Base-by-base conservation (phyloP, 208 protist genomes). In the Trypanosoma congolense region DNA sequence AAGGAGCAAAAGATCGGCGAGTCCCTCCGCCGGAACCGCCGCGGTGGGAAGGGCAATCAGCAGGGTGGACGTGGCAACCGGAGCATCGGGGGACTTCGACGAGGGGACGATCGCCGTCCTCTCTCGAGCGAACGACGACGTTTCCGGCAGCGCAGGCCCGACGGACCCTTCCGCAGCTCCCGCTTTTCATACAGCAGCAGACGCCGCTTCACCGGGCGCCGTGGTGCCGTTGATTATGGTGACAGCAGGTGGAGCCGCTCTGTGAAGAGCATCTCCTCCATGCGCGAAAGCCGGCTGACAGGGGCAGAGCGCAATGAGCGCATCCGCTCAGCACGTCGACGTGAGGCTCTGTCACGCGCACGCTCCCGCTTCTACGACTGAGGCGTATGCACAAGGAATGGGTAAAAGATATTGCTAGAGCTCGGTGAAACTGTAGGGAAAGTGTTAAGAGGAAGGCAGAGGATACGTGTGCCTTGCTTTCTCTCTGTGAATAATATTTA, bases 1-100 rank as follows among this genome's bases (percentile, higher is more conserved):
- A 91, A 91, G 75, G 82, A 91, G 65, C 80, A 94, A 62, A 87
- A 90, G 45, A 91, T 90, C 31, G 75, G 55, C 45, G 70, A 78
- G 49, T 74, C 83, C 56, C 80, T 90, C 8, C 70, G 65, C 54
- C 68, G 70, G 35, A 74, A 73, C 35, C 60, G 68, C 64, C 53
- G 47, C 63, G 46, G 68, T 43, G 41, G 51, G 21, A 55, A 45
- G 28, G 61, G 49, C 22, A 9, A 54, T 10, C 42, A 46, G n/a
- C 42, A 24, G 18, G 10, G 0, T 9, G 6, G 21, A 6, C 42
- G 18, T 46, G 42, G 18, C 42, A 46, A n/a, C 21, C 18, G 42
- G 5, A 19, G 21, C 42, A 19, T 25, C 6, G 6, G 10, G 12
- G 21, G 21, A 46, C 18, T 6, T 19, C 42, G 18, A 21, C 35